Evolutionary conservation across 2,329 filamentous ascomycete species (phyloP).

Genomic region (Sphaceloma murrayae): DNA sequence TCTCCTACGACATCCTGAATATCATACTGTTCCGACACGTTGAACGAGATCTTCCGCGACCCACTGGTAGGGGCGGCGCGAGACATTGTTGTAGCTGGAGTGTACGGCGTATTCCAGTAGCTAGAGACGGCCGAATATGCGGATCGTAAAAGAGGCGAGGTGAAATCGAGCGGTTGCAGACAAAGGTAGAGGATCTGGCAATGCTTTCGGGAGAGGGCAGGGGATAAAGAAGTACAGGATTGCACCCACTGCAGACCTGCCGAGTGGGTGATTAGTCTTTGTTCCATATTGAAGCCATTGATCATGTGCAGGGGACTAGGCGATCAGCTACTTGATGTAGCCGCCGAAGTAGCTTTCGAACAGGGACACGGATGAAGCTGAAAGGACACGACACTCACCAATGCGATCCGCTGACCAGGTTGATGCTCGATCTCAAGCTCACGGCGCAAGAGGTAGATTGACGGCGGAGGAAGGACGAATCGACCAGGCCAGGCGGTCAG

Average conservation of each 20-base stretch:
- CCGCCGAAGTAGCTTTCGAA: neutral
- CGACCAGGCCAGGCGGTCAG: slow-evolving; percentile 10
- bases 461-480: neutral
- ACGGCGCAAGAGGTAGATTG: neutral
- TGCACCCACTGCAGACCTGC: slow-evolving; percentile 4
- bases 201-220: slow-evolving; percentile 6
- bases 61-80: slow-evolving; percentile 35
- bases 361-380: neutral
- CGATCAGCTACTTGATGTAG: slow-evolving; percentile 8
- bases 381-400: slow-evolving; percentile 11
- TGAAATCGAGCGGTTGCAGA: slow-evolving; percentile 10
- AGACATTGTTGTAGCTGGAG: slow-evolving; percentile 23
- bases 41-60: slow-evolving; percentile 95
- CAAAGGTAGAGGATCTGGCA: slow-evolving; percentile 14
- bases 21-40: slow-evolving; percentile 98
- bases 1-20: slow-evolving; percentile 99
- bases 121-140: slow-evolving; percentile 13
- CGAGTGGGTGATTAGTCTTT: slow-evolving; percentile 6
- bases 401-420: neutral
- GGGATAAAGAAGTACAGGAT: slow-evolving; percentile 15
- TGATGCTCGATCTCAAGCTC: neutral
- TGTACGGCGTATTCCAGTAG: slow-evolving; percentile 1
- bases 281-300: slow-evolving; percentile 12
- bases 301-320: slow-evolving; percentile 8
- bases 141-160: slow-evolving; percentile 4